phyloP scores from a whole-genome alignment of 495 filamentous ascomycete species.

The Penicillium fimorum region DNA sequence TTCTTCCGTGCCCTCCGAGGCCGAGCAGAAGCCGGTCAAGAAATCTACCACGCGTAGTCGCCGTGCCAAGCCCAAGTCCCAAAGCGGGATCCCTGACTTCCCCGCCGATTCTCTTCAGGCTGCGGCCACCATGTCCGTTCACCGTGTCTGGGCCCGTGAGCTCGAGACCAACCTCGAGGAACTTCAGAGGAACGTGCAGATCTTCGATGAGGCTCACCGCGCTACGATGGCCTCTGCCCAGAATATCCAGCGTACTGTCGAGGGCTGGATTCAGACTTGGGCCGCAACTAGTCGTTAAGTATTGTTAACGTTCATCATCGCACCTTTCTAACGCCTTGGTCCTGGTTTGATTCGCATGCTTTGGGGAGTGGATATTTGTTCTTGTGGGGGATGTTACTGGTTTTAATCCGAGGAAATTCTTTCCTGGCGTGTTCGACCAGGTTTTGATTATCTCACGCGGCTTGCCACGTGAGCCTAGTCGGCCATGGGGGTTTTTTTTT shows the following conservation, averaged over 20 bases:
- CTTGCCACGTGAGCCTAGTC: background rate
- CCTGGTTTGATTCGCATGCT: background rate
- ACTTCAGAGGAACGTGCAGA: constrained; percentile 13
- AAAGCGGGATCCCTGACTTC: background rate
- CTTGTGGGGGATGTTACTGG: background rate
- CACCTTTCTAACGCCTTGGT: background rate
- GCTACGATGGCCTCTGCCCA: constrained; percentile 15
- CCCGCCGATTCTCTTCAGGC: constrained; percentile 12
- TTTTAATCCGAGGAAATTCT: background rate
- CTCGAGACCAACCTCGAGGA: constrained; percentile 17
- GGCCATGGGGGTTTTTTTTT: background rate
- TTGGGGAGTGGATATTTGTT: background rate
- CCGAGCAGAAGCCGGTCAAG: constrained; percentile 4
- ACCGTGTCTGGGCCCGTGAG: constrained; percentile 15
- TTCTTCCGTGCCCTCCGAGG: background rate
- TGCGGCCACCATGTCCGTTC: constrained; percentile 9
- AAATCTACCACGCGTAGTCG: background rate
- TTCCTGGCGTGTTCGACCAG: background rate
- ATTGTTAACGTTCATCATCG: background rate
- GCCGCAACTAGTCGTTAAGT: constrained; percentile 6
- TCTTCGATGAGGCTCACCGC: constrained; percentile 15
- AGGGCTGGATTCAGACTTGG: constrained; percentile 20
- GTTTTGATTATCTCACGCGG: background rate
- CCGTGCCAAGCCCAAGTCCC: background rate
- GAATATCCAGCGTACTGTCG: constrained; percentile 14